phyloP scores from a whole-genome alignment of 2,329 filamentous ascomycete species.

The Diplocarpon mali region DNA sequence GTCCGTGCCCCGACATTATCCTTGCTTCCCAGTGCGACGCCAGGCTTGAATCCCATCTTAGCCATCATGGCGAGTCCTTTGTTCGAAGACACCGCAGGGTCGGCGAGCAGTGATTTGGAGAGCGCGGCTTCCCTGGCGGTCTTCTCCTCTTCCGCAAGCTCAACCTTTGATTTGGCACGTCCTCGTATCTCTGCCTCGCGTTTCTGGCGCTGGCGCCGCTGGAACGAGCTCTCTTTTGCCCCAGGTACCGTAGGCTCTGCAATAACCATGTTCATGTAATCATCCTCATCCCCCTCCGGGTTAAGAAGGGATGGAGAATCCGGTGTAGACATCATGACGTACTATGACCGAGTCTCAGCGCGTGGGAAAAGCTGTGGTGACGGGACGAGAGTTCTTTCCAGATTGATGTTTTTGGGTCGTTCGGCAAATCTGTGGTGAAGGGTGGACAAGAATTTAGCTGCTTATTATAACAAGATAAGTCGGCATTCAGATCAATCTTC shows the following conservation, averaged over 20 bases:
- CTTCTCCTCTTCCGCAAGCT: constrained; percentile 65
- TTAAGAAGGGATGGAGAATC: constrained; percentile 3
- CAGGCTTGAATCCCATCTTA: constrained; percentile 79
- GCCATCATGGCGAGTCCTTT: constrained; percentile 97
- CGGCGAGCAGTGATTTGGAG: constrained; percentile 58
- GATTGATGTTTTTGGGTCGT: background rate
- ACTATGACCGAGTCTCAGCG: background rate
- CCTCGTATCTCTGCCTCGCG: constrained; percentile 58
- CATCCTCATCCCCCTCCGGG: constrained; percentile 59
- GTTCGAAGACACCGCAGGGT: constrained; percentile 44
- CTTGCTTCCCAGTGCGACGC: constrained; percentile 61
- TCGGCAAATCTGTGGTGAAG: background rate
- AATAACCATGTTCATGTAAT: constrained; percentile 97
- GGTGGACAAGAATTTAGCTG: background rate
- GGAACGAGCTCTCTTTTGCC: constrained; percentile 50
- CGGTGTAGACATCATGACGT: constrained; percentile 14
- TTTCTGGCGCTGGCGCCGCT: constrained; percentile 34
- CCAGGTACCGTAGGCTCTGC: constrained; percentile 43
- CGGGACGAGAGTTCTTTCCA: background rate
- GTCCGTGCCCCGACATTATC: constrained; percentile 32
- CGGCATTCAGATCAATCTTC: constrained; percentile 9
- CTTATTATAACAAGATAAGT: background rate
- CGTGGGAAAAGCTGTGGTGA: background rate
- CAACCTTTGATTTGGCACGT: constrained; percentile 67
- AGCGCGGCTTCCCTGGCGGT: constrained; percentile 66